phyloP scores from a whole-genome alignment of 345 rosid genomes.

The Hibiscus trionum region DNA sequence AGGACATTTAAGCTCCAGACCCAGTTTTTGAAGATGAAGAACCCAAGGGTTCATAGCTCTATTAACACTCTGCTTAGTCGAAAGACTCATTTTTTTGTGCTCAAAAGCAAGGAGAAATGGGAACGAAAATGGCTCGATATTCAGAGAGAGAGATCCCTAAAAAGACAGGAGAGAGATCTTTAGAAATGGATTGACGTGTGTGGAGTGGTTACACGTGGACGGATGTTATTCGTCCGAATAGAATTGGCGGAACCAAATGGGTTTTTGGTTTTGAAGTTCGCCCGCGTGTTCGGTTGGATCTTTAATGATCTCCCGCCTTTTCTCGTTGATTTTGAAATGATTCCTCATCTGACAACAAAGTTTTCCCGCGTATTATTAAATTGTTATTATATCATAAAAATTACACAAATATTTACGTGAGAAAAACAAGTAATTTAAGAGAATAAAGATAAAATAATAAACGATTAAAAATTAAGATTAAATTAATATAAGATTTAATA shows the following conservation, averaged over 20 bases:
- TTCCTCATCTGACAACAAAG: background rate
- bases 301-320: background rate
- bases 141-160: background rate
- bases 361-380: background rate
- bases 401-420: too few species aligned
- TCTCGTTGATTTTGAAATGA: background rate
- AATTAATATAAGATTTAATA: too few species aligned
- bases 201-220: background rate
- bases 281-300: background rate
- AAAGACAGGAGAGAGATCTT: background rate
- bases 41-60: conserved; percentile 58
- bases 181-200: too few species aligned
- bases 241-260: background rate
- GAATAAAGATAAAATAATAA: too few species aligned
- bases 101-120: too few species aligned
- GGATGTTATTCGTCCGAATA: background rate
- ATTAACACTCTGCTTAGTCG: conserved; percentile 1
- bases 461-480: too few species aligned
- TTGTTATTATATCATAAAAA: too few species aligned
- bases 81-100: conserved; percentile 32
- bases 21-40: conserved; percentile 72
- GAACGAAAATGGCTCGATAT: background rate
- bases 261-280: background rate
- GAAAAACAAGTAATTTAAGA: too few species aligned
- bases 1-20: conserved; percentile 80